Evolutionary conservation across 2,329 filamentous ascomycete genomes (phyloP).

Genomic region (Phyllosticta citrichinensis): DNA sequence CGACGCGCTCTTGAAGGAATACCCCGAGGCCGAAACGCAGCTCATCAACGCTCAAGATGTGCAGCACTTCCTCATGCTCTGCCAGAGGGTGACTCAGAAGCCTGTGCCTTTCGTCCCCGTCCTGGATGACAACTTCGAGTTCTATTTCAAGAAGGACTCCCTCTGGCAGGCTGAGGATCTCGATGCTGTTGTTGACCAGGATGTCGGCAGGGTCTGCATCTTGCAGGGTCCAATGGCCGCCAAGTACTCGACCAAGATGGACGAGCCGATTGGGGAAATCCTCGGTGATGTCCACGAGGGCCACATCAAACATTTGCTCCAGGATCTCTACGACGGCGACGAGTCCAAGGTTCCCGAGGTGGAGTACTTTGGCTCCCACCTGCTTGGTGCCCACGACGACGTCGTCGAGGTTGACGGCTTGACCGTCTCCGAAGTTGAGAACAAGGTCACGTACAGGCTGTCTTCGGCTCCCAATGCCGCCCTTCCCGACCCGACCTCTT

Average conservation of each 20-base stretch:
- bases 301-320: constrained; percentile 71
- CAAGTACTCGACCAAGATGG: constrained; percentile 78
- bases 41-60: constrained; percentile 98
- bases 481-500: constrained; percentile 70
- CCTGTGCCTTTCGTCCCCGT: constrained; percentile 90
- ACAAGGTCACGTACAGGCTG: constrained; percentile 77
- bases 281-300: constrained; percentile 80
- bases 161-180: constrained; percentile 98
- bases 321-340: constrained; percentile 70
- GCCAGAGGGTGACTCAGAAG: constrained; percentile 87
- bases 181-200: constrained; percentile 88
- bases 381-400: constrained; percentile 61
- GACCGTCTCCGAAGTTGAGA: constrained; percentile 65
- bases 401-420: constrained; percentile 67
- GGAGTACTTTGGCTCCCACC: constrained; percentile 92
- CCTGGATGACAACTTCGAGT: constrained; percentile 96
- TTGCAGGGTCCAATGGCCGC: constrained; percentile 89
- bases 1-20: constrained; percentile 68
- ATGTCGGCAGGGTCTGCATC: constrained; percentile 92
- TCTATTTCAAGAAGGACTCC: constrained; percentile 99
- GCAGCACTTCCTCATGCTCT: constrained; percentile 90
- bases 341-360: constrained; percentile 67
- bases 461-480: constrained; percentile 63
- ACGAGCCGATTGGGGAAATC: constrained; percentile 93
- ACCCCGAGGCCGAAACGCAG: constrained; percentile 78